A percentile compares a stretch with the other conserved stretches of the same genome.
Evolutionary conservation across 495 filamentous ascomycete genomes (phyloP).

Genomic region (Aspergillus sparsus): DNA sequence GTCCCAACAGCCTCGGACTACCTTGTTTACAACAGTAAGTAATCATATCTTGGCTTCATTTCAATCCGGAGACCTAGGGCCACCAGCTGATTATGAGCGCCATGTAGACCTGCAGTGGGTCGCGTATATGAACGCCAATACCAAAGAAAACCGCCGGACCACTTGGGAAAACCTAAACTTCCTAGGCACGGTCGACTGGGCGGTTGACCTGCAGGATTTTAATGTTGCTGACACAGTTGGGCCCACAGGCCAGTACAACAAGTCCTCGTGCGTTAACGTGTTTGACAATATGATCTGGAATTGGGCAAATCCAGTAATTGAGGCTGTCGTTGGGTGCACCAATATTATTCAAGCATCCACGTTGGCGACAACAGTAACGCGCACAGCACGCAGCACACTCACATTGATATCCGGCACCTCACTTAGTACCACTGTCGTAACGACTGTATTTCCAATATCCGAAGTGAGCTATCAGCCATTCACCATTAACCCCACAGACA

Average conservation of each 20-base stretch:
- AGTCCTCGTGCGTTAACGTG: not conserved
- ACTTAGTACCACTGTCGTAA: too few relatives aligned
- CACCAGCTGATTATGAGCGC: not conserved
- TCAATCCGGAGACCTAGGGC: too few relatives aligned
- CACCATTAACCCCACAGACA: too few relatives aligned
- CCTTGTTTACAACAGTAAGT: not conserved
- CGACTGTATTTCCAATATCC: too few relatives aligned
- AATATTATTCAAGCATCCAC: too few relatives aligned
- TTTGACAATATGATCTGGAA: not conserved
- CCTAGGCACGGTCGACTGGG: not conserved
- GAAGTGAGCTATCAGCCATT: too few relatives aligned
- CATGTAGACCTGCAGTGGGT: not conserved
- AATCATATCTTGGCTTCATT: too few relatives aligned
- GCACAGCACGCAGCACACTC: too few relatives aligned
- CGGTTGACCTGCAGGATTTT: slow-evolving; percentile 1
- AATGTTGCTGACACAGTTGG: not conserved
- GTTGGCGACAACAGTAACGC: too few relatives aligned
- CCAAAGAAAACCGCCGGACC: not conserved
- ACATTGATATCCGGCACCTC: too few relatives aligned
- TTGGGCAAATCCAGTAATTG: too few relatives aligned
- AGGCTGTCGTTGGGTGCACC: too few relatives aligned
- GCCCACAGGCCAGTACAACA: not conserved
- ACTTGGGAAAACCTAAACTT: not conserved
- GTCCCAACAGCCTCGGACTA: not conserved
- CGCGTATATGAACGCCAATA: not conserved